Conservation (phyloP, 1,139 yeast species). For the Geotrichum citri-aurantii region DNA sequence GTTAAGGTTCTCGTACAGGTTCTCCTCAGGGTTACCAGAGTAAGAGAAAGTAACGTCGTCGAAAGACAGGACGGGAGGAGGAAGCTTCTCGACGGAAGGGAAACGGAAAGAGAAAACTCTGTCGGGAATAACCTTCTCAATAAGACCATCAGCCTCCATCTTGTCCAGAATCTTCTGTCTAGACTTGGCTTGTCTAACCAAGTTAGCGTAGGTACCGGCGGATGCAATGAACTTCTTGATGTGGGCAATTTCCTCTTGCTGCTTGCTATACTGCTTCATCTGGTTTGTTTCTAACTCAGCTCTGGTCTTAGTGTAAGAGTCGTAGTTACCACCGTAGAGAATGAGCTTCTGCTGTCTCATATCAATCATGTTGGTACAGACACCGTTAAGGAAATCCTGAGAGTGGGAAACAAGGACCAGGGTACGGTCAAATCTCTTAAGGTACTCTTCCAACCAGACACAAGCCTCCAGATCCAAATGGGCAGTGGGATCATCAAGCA, state of each 20-base stretch:
- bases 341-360: slow-evolving; percentile 75
- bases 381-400: slow-evolving; percentile 98
- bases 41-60: slow-evolving; percentile 92
- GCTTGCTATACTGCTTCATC: slow-evolving; percentile 94
- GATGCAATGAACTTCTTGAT: slow-evolving; percentile 98
- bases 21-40: slow-evolving; percentile 80
- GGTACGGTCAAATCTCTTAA: slow-evolving; percentile 88
- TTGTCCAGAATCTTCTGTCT: slow-evolving; percentile 98
- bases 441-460: slow-evolving; percentile 99
- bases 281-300: slow-evolving; percentile 91
- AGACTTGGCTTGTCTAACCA: slow-evolving; percentile 97
- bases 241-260: slow-evolving; percentile 98
- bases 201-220: slow-evolving; percentile 99
- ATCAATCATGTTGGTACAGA: slow-evolving; percentile 95
- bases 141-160: slow-evolving; percentile 99
- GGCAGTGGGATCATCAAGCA: slow-evolving; percentile 95
- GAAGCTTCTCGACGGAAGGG: slow-evolving; percentile 94
- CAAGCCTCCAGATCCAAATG: slow-evolving; percentile 99
- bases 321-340: slow-evolving; percentile 97
- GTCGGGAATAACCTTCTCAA: slow-evolving; percentile 88
- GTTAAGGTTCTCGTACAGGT: slow-evolving; percentile 82
- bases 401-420: slow-evolving; percentile 95
- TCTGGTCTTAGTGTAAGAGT: slow-evolving; percentile 92
- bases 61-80: slow-evolving; percentile 97
- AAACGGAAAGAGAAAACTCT: slow-evolving; percentile 89